Percentiles rank a stretch among this genome's conserved stretches.
Conservation (phyloP, 805 yeast species). For the Diddensiella santjacobensis region DNA sequence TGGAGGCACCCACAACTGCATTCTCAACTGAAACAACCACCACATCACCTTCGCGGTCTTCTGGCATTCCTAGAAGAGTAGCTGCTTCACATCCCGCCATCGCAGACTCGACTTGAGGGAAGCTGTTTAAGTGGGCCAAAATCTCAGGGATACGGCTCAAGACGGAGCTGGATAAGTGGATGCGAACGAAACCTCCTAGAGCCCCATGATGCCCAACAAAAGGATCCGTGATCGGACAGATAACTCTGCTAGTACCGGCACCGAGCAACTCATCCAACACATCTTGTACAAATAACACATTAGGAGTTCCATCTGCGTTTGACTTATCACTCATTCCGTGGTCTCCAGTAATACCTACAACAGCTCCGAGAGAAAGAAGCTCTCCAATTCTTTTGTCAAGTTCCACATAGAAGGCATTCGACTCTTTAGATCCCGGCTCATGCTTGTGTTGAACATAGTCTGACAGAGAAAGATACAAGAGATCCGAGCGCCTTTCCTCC, state of each 20-base stretch:
- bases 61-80: not conserved
- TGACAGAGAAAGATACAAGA: conserved; percentile 9
- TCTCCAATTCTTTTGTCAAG: conserved; percentile 9
- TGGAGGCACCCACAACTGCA: conserved; percentile 6
- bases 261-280: conserved; percentile 8
- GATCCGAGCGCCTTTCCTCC: conserved; percentile 4
- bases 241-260: conserved; percentile 4
- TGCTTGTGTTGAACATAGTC: conserved; percentile 12
- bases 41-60: conserved; percentile 7
- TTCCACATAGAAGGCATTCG: conserved; percentile 7
- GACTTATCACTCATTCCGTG: conserved; percentile 14
- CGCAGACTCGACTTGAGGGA: conserved; percentile 3
- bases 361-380: conserved; percentile 6
- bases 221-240: conserved; percentile 9
- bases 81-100: conserved; percentile 7
- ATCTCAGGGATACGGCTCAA: not conserved
- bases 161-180: not conserved
- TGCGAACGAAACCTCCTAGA: conserved; percentile 8
- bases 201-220: conserved; percentile 10
- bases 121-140: not conserved
- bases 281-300: conserved; percentile 9
- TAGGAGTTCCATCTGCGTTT: conserved; percentile 7
- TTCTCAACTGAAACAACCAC: conserved; percentile 5
- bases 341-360: conserved; percentile 12
- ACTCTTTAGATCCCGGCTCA: conserved; percentile 11